phyloP scores from a whole-genome alignment of 169 alveolate species.

The Cryptosporidium viatorum region DNA sequence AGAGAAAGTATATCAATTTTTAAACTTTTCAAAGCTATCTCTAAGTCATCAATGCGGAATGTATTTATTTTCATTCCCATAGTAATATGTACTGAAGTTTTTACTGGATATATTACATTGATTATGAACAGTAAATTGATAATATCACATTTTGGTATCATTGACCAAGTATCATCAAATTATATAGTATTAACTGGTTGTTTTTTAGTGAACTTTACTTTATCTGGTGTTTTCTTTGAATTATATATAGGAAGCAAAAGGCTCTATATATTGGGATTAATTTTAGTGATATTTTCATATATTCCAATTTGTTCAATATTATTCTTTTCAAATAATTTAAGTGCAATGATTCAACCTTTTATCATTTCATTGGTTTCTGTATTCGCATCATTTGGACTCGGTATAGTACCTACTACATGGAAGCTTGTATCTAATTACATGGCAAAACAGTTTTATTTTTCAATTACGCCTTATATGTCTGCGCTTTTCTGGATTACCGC shows the following conservation, averaged over 20 bases:
- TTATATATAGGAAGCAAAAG: constrained; percentile 44
- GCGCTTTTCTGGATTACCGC: constrained; percentile 57
- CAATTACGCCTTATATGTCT: constrained; percentile 26
- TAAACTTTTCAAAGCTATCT: constrained; percentile 1
- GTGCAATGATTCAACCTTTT: background rate
- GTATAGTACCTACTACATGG: constrained; percentile 48
- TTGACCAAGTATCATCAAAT: constrained; percentile 4
- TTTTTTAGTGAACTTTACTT: constrained; percentile 40
- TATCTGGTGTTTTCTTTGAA: constrained; percentile 63
- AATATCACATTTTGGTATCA: background rate
- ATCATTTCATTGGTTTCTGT: background rate
- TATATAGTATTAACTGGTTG: constrained; percentile 38
- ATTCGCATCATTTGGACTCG: constrained; percentile 39
- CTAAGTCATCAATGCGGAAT: constrained; percentile 14
- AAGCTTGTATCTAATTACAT: constrained; percentile 16
- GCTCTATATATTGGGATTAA: constrained; percentile 27
- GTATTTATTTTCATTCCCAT: constrained; percentile 27
- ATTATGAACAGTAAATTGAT: constrained; percentile 1
- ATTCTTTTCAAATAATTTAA: background rate
- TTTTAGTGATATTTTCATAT: constrained; percentile 4
- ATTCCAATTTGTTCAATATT: constrained; percentile 27
- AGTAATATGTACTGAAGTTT: constrained; percentile 33
- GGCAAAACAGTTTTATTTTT: constrained; percentile 22
- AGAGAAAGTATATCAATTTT: background rate
- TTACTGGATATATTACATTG: constrained; percentile 37